Conservation (phyloP, 2,329 filamentous ascomycete species). For the Venturia aucupariae region DNA sequence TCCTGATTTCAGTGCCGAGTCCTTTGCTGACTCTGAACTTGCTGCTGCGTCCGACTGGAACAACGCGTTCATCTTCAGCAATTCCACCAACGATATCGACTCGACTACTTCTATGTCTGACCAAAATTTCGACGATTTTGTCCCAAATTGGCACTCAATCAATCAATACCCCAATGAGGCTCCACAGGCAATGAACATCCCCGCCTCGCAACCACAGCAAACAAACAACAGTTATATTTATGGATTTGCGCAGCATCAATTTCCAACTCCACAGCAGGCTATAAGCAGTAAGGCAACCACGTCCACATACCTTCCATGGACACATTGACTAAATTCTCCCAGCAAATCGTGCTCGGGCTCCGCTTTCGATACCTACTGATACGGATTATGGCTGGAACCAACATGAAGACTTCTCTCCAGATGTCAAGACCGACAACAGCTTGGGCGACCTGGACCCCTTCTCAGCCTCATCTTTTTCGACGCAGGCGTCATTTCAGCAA, state of each 20-base stretch:
- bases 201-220: background rate
- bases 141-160: background rate
- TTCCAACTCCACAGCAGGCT: background rate
- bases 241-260: background rate
- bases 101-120: background rate
- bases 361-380: background rate
- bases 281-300: background rate
- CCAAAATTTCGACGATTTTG: background rate
- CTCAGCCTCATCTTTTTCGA: constrained; percentile 3
- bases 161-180: background rate
- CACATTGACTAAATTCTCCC: background rate
- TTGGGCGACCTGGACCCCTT: background rate
- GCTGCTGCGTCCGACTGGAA: background rate
- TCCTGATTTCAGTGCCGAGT: background rate
- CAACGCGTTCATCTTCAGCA: background rate
- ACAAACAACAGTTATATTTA: background rate
- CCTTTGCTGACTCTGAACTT: background rate
- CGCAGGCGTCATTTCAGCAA: constrained; percentile 3
- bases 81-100: background rate
- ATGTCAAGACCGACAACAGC: background rate
- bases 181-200: background rate
- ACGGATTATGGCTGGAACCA: background rate
- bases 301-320: no score
- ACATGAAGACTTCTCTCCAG: constrained; percentile 2
- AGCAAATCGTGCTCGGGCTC: background rate